Evolutionary conservation across 306 rosid genomes (phyloP), one percentile per base, ranked within the genome.

Genomic region (Hippophae gyantsensis): DNA sequence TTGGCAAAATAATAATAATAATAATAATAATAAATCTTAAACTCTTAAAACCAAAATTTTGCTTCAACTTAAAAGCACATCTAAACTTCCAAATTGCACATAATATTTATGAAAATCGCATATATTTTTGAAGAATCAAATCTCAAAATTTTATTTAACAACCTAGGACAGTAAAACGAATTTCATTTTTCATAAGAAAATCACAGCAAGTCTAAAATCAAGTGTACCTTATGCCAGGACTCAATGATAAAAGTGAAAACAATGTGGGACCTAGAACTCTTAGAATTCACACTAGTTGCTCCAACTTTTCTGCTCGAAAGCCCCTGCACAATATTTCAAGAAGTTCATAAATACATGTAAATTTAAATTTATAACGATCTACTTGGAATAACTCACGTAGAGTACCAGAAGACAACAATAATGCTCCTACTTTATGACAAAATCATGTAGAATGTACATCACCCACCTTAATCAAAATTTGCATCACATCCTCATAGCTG

Each of bases 271-370:
- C 90, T 83, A 49, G 99, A 92, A 79, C 95, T 83, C 84, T 88
- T 86, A 47, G 99, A 84, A 66, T 85, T 88, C 75, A 77, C 69
- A 71, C 88, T 78, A 56, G 95, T 83, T 50, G 96, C 85, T 75
- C 96, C 96, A 54, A 86, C 96, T 82, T 88, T 92, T 82, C 94
- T 86, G 69, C 90, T 88, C 41, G 99, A 92, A 60, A 92, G 96
- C 42, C 99, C 99, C 99, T 92, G 84, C 73, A 73, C 59, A 73
- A 57, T 52, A 64, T 18, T 27, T 12, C 42, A 49, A 67, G 45
- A 66, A 14, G 12, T 27, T 57, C 60, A 60, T 60, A 42, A 58
- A 60, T 27, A 10, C 49, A 54, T 43, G 47, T 10, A 46, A 46
- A 11, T 46, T 56, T 23, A 67, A 51, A 68, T 12, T 45, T 63